A percentile compares a stretch with the other conserved stretches of the same genome.
These are phyloP conservation scores for Phytophthora parvispora DNA, from an alignment of 352 stramenopile species.

Conservation along the genomic window DNA sequence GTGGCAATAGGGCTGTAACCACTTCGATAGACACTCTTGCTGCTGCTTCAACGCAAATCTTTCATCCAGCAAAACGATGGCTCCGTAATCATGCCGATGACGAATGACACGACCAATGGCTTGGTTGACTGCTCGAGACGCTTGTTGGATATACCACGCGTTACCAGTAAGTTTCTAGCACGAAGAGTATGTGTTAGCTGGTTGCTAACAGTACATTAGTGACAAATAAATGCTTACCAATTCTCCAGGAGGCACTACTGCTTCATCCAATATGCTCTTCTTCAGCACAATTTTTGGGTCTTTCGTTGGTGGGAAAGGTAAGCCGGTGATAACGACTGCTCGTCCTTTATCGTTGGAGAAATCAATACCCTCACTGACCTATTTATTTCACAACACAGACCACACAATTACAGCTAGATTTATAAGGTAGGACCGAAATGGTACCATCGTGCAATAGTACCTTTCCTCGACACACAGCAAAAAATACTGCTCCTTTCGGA, in stretches of 20 bases:
- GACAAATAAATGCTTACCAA: slow-evolving; percentile 43
- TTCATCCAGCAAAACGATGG: slow-evolving; percentile 98
- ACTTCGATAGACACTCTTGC: slow-evolving; percentile 96
- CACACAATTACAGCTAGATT: not conserved
- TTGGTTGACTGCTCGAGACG: slow-evolving; percentile 99
- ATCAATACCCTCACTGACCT: slow-evolving; percentile 99
- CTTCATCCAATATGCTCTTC: slow-evolving; percentile 96
- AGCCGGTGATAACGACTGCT: slow-evolving; percentile 98
- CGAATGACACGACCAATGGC: slow-evolving; percentile 99
- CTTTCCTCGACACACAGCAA: slow-evolving; percentile 99
- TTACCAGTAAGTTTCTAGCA: slow-evolving; percentile 92
- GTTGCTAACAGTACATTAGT: not conserved
- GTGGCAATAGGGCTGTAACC: slow-evolving; percentile 91
- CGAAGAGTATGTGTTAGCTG: slow-evolving; percentile 3
- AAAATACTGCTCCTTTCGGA: slow-evolving; percentile 94
- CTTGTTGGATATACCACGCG: slow-evolving; percentile 99
- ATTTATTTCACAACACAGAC: not conserved
- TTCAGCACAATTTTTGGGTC: slow-evolving; percentile 99
- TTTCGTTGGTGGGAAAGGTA: slow-evolving; percentile 98
- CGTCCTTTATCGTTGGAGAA: slow-evolving; percentile 99
- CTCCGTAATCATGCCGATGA: slow-evolving; percentile 98
- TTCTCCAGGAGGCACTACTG: slow-evolving; percentile 62
- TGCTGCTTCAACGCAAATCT: slow-evolving; percentile 95
- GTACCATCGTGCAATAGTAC: slow-evolving; percentile 29
- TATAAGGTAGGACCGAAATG: not conserved